These are phyloP conservation scores for Zopfia rhizophila DNA, from an alignment of 2,329 filamentous ascomycete genomes.

Conservation along the genomic window DNA sequence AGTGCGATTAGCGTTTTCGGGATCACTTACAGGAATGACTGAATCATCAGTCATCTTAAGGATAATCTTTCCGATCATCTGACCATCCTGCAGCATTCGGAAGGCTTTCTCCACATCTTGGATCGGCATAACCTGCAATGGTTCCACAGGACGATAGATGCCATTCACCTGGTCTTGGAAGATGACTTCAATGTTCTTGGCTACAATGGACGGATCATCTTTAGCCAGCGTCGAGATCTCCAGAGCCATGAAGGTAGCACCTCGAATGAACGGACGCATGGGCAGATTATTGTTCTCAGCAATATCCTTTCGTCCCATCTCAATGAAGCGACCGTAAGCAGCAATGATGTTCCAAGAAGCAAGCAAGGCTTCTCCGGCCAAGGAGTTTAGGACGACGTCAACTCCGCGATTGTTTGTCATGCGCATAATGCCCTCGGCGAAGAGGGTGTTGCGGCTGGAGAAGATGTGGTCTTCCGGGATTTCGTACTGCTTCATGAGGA, in stretches of 20 bases:
- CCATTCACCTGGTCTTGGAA: neutral
- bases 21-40: neutral
- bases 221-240: neutral
- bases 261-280: conserved; percentile 12
- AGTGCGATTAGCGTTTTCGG: neutral
- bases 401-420: conserved; percentile 36
- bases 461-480: conserved; percentile 37
- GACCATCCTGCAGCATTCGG: conserved; percentile 15
- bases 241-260: neutral
- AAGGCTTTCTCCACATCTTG: conserved; percentile 15
- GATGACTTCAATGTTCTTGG: neutral
- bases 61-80: conserved; percentile 1
- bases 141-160: too few relatives aligned
- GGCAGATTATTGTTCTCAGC: conserved; percentile 8
- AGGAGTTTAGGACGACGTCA: conserved; percentile 39
- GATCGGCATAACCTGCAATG: conserved; percentile 11
- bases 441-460: conserved; percentile 28
- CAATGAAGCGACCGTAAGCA: conserved; percentile 13
- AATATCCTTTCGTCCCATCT: conserved; percentile 20
- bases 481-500: conserved; percentile 5
- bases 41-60: too few relatives aligned
- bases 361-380: conserved; percentile 28
- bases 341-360: conserved; percentile 59
- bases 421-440: conserved; percentile 28
- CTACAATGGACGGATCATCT: neutral